phyloP scores from a whole-genome alignment of 139 green algal genomes.

The Trebouxia sp. region DNA sequence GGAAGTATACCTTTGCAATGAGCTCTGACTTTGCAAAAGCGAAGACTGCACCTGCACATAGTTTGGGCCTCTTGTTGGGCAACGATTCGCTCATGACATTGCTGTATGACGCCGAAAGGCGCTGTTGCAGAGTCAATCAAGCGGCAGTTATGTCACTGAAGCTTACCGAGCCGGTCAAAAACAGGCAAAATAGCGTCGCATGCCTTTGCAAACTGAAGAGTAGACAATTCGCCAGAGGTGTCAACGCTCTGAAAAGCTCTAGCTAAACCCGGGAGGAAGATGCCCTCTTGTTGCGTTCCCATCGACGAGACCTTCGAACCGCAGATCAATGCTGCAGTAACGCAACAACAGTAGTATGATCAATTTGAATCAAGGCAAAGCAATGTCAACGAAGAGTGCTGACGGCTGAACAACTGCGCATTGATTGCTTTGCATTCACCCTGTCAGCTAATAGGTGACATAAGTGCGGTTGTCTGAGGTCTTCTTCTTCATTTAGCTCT shows the following conservation, averaged over 20 bases:
- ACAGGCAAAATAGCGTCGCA: slow-evolving; percentile 43
- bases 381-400: too few relatives aligned
- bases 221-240: not conserved
- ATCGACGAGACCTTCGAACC: too few relatives aligned
- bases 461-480: too few relatives aligned
- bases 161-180: slow-evolving; percentile 48
- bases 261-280: slow-evolving; percentile 23
- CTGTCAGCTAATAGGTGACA: too few relatives aligned
- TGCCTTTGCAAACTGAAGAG: slow-evolving; percentile 40
- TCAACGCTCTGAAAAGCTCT: slow-evolving; percentile 27
- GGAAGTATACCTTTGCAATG: slow-evolving; percentile 33
- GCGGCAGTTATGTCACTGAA: not conserved
- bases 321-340: too few relatives aligned
- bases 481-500: too few relatives aligned
- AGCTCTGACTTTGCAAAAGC: slow-evolving; percentile 39
- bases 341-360: too few relatives aligned
- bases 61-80: slow-evolving; percentile 2
- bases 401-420: too few relatives aligned
- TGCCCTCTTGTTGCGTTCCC: not conserved
- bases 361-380: too few relatives aligned
- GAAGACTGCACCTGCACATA: slow-evolving; percentile 38
- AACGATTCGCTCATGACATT: not conserved
- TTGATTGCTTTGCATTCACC: too few relatives aligned
- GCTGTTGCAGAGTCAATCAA: not conserved
- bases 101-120: not conserved